phyloP scores from a whole-genome alignment of 208 protist genomes.

The Crithidia mellificae region DNA sequence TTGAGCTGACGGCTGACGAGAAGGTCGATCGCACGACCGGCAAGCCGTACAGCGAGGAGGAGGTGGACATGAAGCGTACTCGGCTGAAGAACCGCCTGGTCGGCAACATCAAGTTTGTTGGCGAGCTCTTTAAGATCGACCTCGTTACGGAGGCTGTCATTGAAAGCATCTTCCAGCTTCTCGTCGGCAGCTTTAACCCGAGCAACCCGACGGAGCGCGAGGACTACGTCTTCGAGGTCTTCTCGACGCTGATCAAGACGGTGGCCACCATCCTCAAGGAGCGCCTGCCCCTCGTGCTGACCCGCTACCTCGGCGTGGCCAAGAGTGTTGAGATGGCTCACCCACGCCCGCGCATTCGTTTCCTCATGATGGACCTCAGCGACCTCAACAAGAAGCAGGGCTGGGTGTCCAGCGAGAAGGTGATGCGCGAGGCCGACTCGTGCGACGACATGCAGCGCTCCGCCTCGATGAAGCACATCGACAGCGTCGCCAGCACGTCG shows the following conservation, averaged over 20 bases:
- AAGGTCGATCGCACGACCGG: conserved; percentile 73
- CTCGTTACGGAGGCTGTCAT: conserved; percentile 69
- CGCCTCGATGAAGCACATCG: conserved; percentile 31
- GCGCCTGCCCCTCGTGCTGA: conserved; percentile 38
- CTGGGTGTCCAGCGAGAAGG: conserved; percentile 45
- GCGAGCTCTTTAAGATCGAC: conserved; percentile 78
- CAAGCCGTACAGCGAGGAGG: conserved; percentile 59
- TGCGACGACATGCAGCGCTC: conserved; percentile 36
- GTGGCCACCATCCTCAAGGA: conserved; percentile 45
- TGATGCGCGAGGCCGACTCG: conserved; percentile 39
- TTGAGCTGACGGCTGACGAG: conserved; percentile 72
- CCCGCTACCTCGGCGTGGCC: conserved; percentile 58
- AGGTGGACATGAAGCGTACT: conserved; percentile 66
- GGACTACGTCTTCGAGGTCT: conserved; percentile 81
- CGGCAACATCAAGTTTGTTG: conserved; percentile 87
- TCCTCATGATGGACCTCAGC: conserved; percentile 83
- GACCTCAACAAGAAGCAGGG: conserved; percentile 54
- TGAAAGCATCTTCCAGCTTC: conserved; percentile 60
- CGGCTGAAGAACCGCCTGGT: conserved; percentile 77
- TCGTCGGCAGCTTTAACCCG: conserved; percentile 63
- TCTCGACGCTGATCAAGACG: conserved; percentile 64
- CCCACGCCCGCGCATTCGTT: conserved; percentile 64
- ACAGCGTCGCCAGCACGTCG: conserved; percentile 30
- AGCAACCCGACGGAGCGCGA: conserved; percentile 46
- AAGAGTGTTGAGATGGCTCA: conserved; percentile 65